Percentiles rank a stretch among this genome's conserved stretches.
These are phyloP conservation scores for Monoraphidium neglectum DNA, from an alignment of 139 green algal genomes.

Conservation along the genomic window DNA sequence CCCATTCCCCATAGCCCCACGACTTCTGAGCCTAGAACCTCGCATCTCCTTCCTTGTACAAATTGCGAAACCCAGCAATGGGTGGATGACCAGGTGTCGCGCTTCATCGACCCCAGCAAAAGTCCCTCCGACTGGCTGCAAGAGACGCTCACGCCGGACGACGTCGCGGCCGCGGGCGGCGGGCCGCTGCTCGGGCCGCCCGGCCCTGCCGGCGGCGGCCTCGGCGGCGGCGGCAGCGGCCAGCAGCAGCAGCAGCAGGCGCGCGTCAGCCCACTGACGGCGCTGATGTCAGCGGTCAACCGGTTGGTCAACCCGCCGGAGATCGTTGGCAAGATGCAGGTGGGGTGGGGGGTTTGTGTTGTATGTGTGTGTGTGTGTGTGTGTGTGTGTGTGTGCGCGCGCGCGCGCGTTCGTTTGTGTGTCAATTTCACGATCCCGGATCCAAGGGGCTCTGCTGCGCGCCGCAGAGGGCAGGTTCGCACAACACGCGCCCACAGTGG, in stretches of 20 bases:
- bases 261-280: constrained; percentile 16
- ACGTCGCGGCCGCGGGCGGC: neutral
- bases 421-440: too few species aligned
- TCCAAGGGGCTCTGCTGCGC: too few species aligned
- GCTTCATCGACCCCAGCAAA: constrained; percentile 28
- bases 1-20: too few species aligned
- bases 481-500: too few species aligned
- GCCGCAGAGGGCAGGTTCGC: too few species aligned
- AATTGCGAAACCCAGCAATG: constrained; percentile 31
- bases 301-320: constrained; percentile 40
- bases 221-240: neutral
- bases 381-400: too few species aligned
- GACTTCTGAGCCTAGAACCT: too few species aligned
- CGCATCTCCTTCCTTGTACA: too few species aligned
- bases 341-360: too few species aligned
- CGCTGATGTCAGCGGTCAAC: constrained; percentile 28
- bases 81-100: constrained; percentile 45
- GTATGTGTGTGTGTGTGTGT: too few species aligned
- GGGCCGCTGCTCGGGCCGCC: neutral
- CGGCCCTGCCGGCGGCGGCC: neutral
- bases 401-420: too few species aligned
- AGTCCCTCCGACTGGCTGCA: constrained; percentile 23
- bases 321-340: constrained; percentile 29
- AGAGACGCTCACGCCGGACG: neutral
- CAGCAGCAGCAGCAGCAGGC: neutral